Evolutionary conservation across 2,329 filamentous ascomycete genomes (phyloP), one percentile per base, ranked within the genome.

Genomic region (Colletotrichum lupini): DNA sequence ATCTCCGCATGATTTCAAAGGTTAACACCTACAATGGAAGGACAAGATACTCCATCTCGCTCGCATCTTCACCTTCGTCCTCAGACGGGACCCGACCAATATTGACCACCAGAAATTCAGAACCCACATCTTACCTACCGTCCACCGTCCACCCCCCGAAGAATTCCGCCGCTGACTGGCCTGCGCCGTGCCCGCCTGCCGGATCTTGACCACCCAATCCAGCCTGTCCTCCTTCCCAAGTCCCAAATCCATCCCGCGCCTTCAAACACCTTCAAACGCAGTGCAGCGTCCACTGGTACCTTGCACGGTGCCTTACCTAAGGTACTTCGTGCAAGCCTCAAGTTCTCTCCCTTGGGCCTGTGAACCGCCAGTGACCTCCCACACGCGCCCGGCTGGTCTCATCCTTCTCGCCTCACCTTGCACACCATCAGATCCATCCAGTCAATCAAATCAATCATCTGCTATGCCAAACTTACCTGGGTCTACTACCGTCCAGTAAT

Each of bases 151-250:
- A 7, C 46, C 42, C 19, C 42, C 14, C 35, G 14, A 35, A 56
- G 37, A 55, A 32, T 28, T 14, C 35, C 42, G 52, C 64, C 68
- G 55, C 46, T 67, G 68, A 42, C 55, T 53, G 19, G 24, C 30
- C 46, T 37, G 56, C 57, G 52, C 68, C 64, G 57, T 58, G 64
- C 65, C 68, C 49, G 64, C 68, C 64, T 28, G 64, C 37, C 64
- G 68, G 65, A 57, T 72, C 64, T 68, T 58, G 9, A 62, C 55
- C 46, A 68, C 68, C 62, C 68, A 68, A 72, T 63, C 68, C 57
- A 72, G 64, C 28, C 30, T 52, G 26, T 68, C 35, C 57, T 72
- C 58, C 62, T 71, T 55, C 5, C 53, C 68, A 24, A 67, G 46
- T 66, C 55, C 30, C 60, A 42, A 52, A 52, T 28, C 42, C 42